phyloP scores from a whole-genome alignment of 441 rosid genomes.

The Geranium incanum region DNA sequence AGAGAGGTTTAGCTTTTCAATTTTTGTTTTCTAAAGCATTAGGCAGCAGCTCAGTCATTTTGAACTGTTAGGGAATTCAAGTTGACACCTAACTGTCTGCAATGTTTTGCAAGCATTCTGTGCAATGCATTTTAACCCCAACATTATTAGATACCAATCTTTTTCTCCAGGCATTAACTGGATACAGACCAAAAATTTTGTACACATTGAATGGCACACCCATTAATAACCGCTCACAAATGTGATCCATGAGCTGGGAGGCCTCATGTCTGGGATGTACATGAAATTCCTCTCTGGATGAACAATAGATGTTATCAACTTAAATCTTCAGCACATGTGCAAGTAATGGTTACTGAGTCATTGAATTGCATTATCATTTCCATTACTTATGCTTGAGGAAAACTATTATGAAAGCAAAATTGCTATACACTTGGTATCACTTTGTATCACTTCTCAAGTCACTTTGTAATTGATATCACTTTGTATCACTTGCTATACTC shows the following conservation, averaged over 20 bases:
- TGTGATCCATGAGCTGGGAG: no score
- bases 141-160: background rate
- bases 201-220: background rate
- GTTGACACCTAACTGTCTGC: background rate
- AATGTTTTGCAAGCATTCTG: background rate
- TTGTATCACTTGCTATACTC: no score
- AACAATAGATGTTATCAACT: background rate
- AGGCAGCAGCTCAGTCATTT: background rate
- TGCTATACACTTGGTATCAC: background rate
- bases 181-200: background rate
- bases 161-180: background rate
- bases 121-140: background rate
- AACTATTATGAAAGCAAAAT: background rate
- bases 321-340: background rate
- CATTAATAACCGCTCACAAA: background rate
- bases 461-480: no score
- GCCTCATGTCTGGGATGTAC: no score
- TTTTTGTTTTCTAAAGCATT: background rate
- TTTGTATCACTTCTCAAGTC: background rate
- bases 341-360: background rate
- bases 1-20: background rate
- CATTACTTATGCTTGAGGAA: background rate
- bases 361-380: background rate
- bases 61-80: background rate
- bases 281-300: no score